Conservation (phyloP, 2,329 filamentous ascomycete species). For the Pseudogymnoascus sp. region DNA sequence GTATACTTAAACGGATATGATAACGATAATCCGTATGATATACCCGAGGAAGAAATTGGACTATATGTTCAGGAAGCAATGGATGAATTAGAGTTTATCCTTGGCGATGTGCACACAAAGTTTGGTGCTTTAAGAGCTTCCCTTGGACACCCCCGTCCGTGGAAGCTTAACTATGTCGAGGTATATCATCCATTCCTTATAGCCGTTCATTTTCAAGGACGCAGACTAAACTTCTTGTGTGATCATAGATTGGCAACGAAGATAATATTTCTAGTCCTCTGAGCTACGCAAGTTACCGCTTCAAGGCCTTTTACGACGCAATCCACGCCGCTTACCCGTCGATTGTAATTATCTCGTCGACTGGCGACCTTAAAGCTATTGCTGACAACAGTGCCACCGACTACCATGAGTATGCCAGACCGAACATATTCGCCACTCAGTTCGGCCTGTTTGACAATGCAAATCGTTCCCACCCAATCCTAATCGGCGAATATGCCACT, state of each 20-base stretch:
- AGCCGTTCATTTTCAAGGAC: not conserved
- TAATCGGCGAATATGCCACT: constrained; percentile 26
- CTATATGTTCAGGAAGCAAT: constrained; percentile 42
- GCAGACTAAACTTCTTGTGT: not conserved
- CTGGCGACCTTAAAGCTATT: constrained; percentile 18
- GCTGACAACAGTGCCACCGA: constrained; percentile 14
- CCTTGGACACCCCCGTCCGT: constrained; percentile 44
- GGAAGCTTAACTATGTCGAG: constrained; percentile 43
- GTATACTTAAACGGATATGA: constrained; percentile 32
- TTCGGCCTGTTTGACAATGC: constrained; percentile 22
- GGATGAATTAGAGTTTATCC: constrained; percentile 46
- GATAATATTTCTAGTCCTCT: constrained; percentile 37
- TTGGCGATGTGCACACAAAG: constrained; percentile 36
- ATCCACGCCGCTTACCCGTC: constrained; percentile 34
- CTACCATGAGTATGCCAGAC: constrained; percentile 23
- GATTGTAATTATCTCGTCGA: constrained; percentile 36
- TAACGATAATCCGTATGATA: constrained; percentile 24
- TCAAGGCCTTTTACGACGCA: constrained; percentile 41
- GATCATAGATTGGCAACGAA: constrained; percentile 19
- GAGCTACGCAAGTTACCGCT: constrained; percentile 35
- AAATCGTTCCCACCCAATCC: constrained; percentile 16
- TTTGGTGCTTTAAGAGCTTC: constrained; percentile 42
- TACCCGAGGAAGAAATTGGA: constrained; percentile 36
- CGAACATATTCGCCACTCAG: constrained; percentile 20
- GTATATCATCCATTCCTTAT: constrained; percentile 29